Conservation (phyloP, 257 asterid genomes). For the Leptodermis oblonga region DNA sequence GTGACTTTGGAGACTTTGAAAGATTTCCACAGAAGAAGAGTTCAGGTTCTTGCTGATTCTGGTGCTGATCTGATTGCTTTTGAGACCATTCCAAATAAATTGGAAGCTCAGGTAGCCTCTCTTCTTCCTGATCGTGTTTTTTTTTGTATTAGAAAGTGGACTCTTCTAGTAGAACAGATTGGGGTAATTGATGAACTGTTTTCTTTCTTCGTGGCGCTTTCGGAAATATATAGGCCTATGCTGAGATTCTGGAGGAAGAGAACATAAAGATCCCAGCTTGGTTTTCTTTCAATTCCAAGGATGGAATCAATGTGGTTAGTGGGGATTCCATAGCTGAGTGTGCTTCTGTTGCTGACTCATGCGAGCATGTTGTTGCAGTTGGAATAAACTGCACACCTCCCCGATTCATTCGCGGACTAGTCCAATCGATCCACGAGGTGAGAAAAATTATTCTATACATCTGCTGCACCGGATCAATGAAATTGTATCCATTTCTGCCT, state of each 20-base stretch:
- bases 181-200: neutral
- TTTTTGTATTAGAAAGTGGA: too few species aligned
- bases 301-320: conserved; percentile 50
- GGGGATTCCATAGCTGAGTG: conserved; percentile 67
- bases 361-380: conserved; percentile 47
- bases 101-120: conserved; percentile 68
- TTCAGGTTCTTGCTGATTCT: conserved; percentile 68
- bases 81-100: conserved; percentile 79
- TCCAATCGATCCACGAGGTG: conserved; percentile 58
- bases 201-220: neutral
- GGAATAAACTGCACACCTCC: conserved; percentile 91
- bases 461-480: too few species aligned
- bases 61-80: conserved; percentile 83
- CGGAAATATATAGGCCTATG: conserved; percentile 52
- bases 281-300: conserved; percentile 72
- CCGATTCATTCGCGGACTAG: conserved; percentile 53
- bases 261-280: conserved; percentile 50
- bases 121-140: neutral
- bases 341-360: conserved; percentile 54
- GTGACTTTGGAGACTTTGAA: conserved; percentile 47
- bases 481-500: neutral
- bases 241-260: conserved; percentile 72
- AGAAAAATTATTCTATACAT: too few species aligned
- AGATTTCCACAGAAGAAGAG: conserved; percentile 80
- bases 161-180: too few species aligned